Evolutionary conservation across 225 moss, liverwort and hornwort species (phyloP).

Genomic region (Polytrichum formosum): DNA sequence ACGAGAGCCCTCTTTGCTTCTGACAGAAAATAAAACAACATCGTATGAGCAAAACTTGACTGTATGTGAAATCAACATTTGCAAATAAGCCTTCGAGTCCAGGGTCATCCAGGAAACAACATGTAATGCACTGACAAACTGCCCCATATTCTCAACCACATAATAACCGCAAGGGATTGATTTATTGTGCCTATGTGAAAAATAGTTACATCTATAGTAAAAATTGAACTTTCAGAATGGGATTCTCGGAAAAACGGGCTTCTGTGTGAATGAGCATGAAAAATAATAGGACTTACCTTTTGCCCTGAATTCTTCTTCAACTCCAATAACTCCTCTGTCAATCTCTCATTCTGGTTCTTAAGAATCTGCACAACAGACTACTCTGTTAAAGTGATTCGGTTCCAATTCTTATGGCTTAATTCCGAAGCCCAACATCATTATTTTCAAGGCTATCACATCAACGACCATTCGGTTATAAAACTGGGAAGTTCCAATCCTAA

Average conservation of each 20-base stretch:
- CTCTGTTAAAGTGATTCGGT: not conserved
- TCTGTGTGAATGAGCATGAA: not conserved
- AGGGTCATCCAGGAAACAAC: not conserved
- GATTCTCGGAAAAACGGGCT: not conserved
- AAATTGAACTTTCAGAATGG: not conserved
- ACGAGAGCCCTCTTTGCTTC: not conserved
- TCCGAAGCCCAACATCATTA: too few species aligned
- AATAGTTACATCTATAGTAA: not conserved
- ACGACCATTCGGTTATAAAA: not conserved
- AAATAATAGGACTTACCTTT: constrained; percentile 16
- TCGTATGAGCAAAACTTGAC: not conserved
- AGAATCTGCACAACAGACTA: constrained; percentile 7
- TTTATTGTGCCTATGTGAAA: not conserved
- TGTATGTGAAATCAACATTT: not conserved
- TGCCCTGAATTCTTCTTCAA: constrained; percentile 8
- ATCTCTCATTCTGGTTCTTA: constrained; percentile 8
- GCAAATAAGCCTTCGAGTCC: not conserved
- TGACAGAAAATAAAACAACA: not conserved
- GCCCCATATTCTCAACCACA: not conserved
- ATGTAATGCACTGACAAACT: too few species aligned
- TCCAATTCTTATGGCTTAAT: not conserved
- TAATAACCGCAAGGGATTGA: not conserved
- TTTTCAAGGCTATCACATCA: too few species aligned
- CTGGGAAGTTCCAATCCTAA: not conserved
- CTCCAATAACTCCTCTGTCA: constrained; percentile 4